Evolutionary conservation across 495 filamentous ascomycete species (phyloP).

Genomic region (Annulohypoxylon bovei): DNA sequence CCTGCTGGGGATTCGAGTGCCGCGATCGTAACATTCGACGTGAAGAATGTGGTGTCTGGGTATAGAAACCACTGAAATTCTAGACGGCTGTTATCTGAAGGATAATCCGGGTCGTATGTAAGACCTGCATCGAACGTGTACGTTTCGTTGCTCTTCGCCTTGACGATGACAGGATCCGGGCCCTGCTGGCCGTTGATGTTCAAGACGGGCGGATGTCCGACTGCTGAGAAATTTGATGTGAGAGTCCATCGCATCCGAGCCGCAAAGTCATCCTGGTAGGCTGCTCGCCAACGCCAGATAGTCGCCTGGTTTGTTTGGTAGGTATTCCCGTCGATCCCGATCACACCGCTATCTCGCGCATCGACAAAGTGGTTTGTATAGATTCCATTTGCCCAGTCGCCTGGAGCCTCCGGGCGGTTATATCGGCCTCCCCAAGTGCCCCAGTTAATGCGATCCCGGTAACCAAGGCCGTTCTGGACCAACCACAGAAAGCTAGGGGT

Average conservation of each 20-base stretch:
- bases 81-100: neutral
- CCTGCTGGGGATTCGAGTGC: neutral
- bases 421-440: slow-evolving; percentile 21
- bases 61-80: slow-evolving; percentile 5
- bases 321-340: slow-evolving; percentile 9
- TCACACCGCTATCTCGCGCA: neutral
- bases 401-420: neutral
- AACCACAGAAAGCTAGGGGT: slow-evolving; percentile 17
- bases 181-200: slow-evolving; percentile 4
- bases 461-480: slow-evolving; percentile 18
- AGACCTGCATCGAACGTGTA: slow-evolving; percentile 4
- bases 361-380: slow-evolving; percentile 5
- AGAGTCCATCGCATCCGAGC: slow-evolving; percentile 23
- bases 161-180: neutral
- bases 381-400: neutral
- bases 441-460: slow-evolving; percentile 17
- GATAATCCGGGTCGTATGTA: neutral
- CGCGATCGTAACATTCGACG: neutral
- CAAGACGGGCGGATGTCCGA: slow-evolving; percentile 16
- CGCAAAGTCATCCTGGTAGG: slow-evolving; percentile 24
- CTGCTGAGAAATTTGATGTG: slow-evolving; percentile 1
- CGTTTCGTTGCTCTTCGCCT: neutral
- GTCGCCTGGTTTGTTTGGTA: slow-evolving; percentile 14
- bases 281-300: slow-evolving; percentile 17
- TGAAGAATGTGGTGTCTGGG: neutral